Base-by-base conservation (phyloP, 352 stramenopile genomes). In the Phytophthora syringae region DNA sequence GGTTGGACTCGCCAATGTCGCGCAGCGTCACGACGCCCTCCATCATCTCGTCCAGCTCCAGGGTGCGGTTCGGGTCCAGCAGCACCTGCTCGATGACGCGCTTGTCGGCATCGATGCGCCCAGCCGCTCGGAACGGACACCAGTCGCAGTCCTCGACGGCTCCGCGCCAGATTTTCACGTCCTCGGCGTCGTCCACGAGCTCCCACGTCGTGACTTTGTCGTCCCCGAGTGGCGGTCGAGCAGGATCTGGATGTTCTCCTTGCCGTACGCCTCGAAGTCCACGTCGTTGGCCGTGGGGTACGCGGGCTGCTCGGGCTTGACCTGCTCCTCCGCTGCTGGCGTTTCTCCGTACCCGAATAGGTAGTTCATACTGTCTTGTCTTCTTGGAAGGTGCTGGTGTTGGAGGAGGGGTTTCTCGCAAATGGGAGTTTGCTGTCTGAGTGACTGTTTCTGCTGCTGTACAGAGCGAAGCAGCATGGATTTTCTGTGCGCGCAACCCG, bases 41-140 rank as follows among this genome's bases (percentile, higher is more conserved):
- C 55, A 86, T 94, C 84, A 93, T 94, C 45, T 92, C 81, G 63
- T 94, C 86, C 37, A 93, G 80, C 67, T 92, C 75, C 37, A 89
- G 74, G 50, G 87, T 79, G 37, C 87, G 71, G 30, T 80, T 69
- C 32, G 75, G 66, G 63, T 94, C 86, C 28, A 90, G 61, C 49
- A 94, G 78, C 50, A 77, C 59, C 37, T 74, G 67, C 59, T 88
- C 74, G 52, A 94, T 82, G 25, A 72, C 40, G 37, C 67, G 48
- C 60, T 90, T 90, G 67, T 79, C 67, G 25, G 82, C 76, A 37
- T 77, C 55, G 44, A 94, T 84, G 44, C 69, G 71, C 55, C 77
- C 70, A 39, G 76, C 73, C 22, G 82, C 85, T 34, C 81, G 80
- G 72, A 94, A 93, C 28, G 80, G 71, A 42, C 79, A 88, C 86